Evolutionary conservation across 1,284 basidiomycete genomes (phyloP), one percentile per base, ranked within the genome.

Genomic region (Kalmanozyma brasiliensis): DNA sequence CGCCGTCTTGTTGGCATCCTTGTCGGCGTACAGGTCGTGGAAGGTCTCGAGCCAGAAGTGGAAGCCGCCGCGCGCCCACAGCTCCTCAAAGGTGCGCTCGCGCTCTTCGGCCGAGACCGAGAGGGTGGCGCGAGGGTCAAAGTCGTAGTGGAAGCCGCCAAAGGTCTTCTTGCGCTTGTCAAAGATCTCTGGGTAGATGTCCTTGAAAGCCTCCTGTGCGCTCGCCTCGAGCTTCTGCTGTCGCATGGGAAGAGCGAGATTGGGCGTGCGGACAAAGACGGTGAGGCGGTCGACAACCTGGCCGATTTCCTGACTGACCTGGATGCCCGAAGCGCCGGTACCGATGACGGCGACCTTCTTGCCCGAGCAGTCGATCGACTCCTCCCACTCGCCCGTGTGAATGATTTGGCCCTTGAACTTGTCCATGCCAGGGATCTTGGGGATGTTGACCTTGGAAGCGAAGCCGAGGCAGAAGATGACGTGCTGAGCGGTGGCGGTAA

Each of bases 261-360:
- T 77, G 13, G 74, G 74, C 3, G 74, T 77, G 2, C 74, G 73
- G 6, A 73, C 57, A 41, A 77, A 76, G 30, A 77, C 61, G 6
- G 64, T 65, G 19, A 77, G 47, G 3, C 62, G 49, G 23, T 69
- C 66, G 13, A 70, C 74, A 38, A 74, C 16, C 16, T 60, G 57
- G 8, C 53, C 66, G 40, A 78, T 67, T 32, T 67, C 52, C 82
- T 82, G 80, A 84, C 78, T 78, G 86, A 87, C 84, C 85, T 73
- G 88, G 85, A 81, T 73, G 5, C 69, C 81, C 3, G 76, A 74
- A 17, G 87, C 88, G 3, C 88, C 89, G 70, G 88, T 88, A 19
- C 88, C 89, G 71, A 89, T 86, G 16, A 89, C 86, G 4, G 85
- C 88, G 2, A 89, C 85, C 24, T 84, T 82, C 77, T 88, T 88